phyloP scores from a whole-genome alignment of 164 flowering plant genomes.

The Stephania yunnanensis region DNA sequence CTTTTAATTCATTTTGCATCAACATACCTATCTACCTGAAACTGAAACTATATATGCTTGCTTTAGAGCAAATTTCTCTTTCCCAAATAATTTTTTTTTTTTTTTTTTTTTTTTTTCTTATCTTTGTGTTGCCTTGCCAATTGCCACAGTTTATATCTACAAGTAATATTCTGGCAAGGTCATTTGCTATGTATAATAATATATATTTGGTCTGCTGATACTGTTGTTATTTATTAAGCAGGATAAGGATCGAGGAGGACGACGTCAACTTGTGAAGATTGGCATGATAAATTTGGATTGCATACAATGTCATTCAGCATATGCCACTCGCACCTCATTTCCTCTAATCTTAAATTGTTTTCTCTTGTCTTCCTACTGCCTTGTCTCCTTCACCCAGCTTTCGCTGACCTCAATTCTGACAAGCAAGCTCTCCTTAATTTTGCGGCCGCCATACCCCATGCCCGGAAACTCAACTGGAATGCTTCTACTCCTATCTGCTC shows the following conservation, averaged over 20 bases:
- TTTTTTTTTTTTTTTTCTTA: too few species aligned
- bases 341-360: not conserved
- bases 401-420: slow-evolving; percentile 54
- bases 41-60: too few species aligned
- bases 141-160: too few species aligned
- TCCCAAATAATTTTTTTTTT: too few species aligned
- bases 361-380: slow-evolving; percentile 9
- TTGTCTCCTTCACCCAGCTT: slow-evolving; percentile 14
- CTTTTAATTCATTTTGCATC: too few species aligned
- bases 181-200: too few species aligned
- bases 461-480: slow-evolving; percentile 59
- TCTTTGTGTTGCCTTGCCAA: too few species aligned
- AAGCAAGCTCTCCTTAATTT: slow-evolving; percentile 59
- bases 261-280: not conserved
- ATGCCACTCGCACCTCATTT: slow-evolving; percentile 24
- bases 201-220: slow-evolving; percentile 12
- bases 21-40: too few species aligned
- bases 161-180: too few species aligned
- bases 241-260: slow-evolving; percentile 11
- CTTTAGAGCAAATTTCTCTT: too few species aligned
- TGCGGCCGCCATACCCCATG: slow-evolving; percentile 46
- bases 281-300: slow-evolving; percentile 9
- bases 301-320: slow-evolving; percentile 16
- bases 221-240: slow-evolving; percentile 10
- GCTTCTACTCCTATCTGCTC: slow-evolving; percentile 36